A percentile compares a stretch with the other conserved stretches of the same genome.
Conservation (phyloP, 331 rosid species). For the Dryas integrifolia region DNA sequence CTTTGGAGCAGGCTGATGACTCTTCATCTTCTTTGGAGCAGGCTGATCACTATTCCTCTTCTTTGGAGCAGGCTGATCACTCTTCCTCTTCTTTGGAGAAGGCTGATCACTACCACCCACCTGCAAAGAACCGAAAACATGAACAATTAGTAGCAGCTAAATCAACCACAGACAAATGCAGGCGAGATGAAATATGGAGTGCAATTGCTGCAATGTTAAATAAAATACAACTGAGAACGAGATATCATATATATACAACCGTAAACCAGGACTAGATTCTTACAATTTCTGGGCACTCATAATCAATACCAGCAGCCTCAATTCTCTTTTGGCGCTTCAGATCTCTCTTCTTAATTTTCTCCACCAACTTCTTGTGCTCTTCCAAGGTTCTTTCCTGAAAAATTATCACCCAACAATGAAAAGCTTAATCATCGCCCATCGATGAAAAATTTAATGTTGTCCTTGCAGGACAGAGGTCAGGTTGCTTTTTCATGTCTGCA, state of each 20-base stretch:
- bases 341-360: conserved; percentile 55
- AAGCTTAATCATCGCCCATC: conserved; percentile 6
- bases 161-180: not conserved
- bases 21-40: conserved; percentile 79
- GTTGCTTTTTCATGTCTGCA: not conserved
- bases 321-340: conserved; percentile 56
- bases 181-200: not conserved
- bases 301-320: conserved; percentile 86
- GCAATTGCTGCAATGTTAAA: not conserved
- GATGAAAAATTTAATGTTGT: not conserved
- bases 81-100: conserved; percentile 79
- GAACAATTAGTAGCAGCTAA: not conserved
- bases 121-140: conserved; percentile 37
- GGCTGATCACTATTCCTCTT: conserved; percentile 71
- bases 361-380: conserved; percentile 65
- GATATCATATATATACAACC: too few relatives aligned
- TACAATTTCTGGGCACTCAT: conserved; percentile 84
- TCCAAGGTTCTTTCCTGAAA: conserved; percentile 69
- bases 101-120: conserved; percentile 54
- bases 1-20: conserved; percentile 70
- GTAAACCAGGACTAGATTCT: conserved; percentile 25
- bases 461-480: too few relatives aligned
- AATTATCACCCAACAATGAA: conserved; percentile 13
- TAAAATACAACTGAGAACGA: too few relatives aligned
- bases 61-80: conserved; percentile 70